A percentile compares a stretch with the other conserved stretches of the same genome.
Evolutionary conservation across 2,329 filamentous ascomycete genomes (phyloP).

Genomic region (Salinomyces thailandicus): DNA sequence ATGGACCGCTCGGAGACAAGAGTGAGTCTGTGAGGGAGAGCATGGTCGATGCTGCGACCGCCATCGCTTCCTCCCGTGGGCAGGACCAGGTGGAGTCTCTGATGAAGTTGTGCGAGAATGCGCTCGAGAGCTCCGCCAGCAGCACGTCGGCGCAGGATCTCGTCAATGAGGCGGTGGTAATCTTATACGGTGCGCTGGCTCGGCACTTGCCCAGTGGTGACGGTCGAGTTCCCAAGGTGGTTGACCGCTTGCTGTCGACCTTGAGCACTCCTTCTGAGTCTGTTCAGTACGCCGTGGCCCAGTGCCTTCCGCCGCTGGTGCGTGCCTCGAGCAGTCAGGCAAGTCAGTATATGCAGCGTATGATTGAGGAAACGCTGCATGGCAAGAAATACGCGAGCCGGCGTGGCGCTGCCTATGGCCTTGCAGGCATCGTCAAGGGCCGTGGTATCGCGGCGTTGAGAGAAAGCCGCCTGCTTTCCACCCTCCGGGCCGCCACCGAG

Average conservation of each 20-base stretch:
- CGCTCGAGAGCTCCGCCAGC: conserved; percentile 75
- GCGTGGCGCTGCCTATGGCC: conserved; percentile 85
- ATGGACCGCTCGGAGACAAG: conserved; percentile 76
- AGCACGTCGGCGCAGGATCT: conserved; percentile 73
- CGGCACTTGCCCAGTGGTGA: conserved; percentile 80
- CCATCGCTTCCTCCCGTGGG: conserved; percentile 70
- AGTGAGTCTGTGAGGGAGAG: conserved; percentile 67
- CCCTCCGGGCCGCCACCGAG: conserved; percentile 71
- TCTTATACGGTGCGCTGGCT: conserved; percentile 90
- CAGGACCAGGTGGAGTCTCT: conserved; percentile 73
- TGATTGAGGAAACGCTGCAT: conserved; percentile 71
- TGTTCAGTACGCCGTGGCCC: conserved; percentile 91
- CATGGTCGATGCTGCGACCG: conserved; percentile 84
- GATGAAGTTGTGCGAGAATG: conserved; percentile 84
- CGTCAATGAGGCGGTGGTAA: conserved; percentile 93
- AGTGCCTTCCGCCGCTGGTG: conserved; percentile 86
- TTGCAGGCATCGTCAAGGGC: conserved; percentile 84
- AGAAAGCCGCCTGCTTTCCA: conserved; percentile 77
- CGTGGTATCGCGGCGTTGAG: conserved; percentile 70
- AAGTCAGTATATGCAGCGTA: conserved; percentile 66
- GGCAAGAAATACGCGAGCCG: conserved; percentile 88
- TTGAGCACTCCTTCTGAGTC: conserved; percentile 91
- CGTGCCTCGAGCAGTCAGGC: conserved; percentile 68
- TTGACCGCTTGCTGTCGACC: conserved; percentile 75
- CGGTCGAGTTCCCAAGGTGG: conserved; percentile 73